phyloP scores from a whole-genome alignment of 2,329 filamentous ascomycete species.

The Claviceps africana region DNA sequence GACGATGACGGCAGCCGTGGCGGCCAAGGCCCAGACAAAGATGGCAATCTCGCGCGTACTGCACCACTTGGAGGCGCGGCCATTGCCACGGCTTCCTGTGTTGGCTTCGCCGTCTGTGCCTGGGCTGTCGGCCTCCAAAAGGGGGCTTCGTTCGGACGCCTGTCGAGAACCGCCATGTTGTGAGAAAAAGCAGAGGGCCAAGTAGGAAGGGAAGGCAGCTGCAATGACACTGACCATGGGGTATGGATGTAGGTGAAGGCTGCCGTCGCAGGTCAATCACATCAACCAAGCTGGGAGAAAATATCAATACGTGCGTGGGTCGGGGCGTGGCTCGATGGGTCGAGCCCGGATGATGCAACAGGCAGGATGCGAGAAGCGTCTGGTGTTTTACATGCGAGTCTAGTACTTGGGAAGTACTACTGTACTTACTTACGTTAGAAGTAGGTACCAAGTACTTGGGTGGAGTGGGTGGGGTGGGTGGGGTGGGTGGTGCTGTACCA shows the following conservation, averaged over 20 bases:
- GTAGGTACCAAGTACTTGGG: no score
- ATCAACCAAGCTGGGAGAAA: neutral
- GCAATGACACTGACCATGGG: neutral
- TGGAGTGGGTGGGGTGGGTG: no score
- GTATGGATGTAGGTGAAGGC: neutral
- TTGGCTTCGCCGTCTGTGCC: conserved; percentile 45
- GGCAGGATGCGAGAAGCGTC: neutral
- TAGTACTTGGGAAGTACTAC: no score
- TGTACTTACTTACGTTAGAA: no score
- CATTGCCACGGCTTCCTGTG: conserved; percentile 66
- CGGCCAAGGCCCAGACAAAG: conserved; percentile 4
- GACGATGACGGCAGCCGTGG: conserved; percentile 4
- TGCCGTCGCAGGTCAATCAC: neutral
- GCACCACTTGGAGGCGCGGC: conserved; percentile 35
- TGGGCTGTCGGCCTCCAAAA: neutral
- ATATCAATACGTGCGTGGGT: neutral
- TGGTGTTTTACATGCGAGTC: no score
- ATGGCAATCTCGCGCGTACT: conserved; percentile 4
- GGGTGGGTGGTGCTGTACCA: no score
- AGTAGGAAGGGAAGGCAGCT: neutral
- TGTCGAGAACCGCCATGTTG: neutral
- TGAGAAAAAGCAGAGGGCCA: neutral
- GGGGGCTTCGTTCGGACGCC: conserved; percentile 5
- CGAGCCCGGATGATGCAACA: neutral
- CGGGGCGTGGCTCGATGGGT: no score